Conservation (phyloP, 1,284 basidiomycete species). For the Kwoniella shivajii region DNA sequence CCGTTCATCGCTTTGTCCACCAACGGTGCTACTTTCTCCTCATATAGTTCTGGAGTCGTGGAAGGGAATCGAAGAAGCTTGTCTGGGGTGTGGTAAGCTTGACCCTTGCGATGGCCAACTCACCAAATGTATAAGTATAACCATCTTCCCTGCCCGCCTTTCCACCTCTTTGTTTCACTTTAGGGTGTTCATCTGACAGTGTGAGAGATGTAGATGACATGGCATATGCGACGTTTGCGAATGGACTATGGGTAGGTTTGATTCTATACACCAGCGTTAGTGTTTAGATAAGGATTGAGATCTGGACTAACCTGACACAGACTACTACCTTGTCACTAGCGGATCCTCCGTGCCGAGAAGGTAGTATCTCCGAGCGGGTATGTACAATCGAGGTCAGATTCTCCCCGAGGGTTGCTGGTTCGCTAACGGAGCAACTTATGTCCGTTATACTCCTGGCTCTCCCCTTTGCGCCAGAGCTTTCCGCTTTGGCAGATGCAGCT, state of each 20-base stretch:
- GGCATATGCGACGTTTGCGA: slow-evolving; percentile 44
- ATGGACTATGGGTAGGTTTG: slow-evolving; percentile 46
- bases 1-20: slow-evolving; percentile 60
- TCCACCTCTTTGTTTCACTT: slow-evolving; percentile 50
- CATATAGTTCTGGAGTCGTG: slow-evolving; percentile 55
- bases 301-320: slow-evolving; percentile 47
- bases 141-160: slow-evolving; percentile 51
- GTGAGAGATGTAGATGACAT: slow-evolving; percentile 39
- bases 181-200: slow-evolving; percentile 49
- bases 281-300: slow-evolving; percentile 9
- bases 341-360: background rate
- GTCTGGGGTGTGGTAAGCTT: slow-evolving; percentile 32
- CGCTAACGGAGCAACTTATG: slow-evolving; percentile 22
- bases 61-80: slow-evolving; percentile 53
- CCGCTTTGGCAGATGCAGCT: slow-evolving; percentile 14
- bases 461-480: slow-evolving; percentile 16
- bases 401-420: background rate
- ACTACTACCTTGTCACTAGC: slow-evolving; percentile 49
- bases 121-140: slow-evolving; percentile 52
- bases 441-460: slow-evolving; percentile 29
- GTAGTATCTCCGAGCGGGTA: slow-evolving; percentile 10
- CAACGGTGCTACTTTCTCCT: slow-evolving; percentile 57
- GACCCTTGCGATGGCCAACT: slow-evolving; percentile 6
- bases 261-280: slow-evolving; percentile 27
- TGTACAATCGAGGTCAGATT: slow-evolving; percentile 8